A percentile compares a stretch with the other conserved stretches of the same genome.
Conservation (phyloP, 352 stramenopile species). For the Phytophthora pluvialis region DNA sequence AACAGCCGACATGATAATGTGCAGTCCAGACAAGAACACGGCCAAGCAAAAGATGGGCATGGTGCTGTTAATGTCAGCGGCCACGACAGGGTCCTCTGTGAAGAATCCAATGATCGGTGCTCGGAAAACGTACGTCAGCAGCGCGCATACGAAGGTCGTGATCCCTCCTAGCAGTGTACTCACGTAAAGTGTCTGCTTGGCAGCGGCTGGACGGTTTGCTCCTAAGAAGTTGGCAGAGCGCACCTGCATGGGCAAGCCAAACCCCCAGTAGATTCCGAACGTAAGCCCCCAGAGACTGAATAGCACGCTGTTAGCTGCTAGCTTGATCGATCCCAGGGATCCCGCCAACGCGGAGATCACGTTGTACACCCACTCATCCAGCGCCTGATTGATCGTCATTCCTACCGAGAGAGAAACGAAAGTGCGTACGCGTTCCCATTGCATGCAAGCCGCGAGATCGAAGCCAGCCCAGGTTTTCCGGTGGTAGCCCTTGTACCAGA, state of each 20-base stretch:
- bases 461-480: slow-evolving; percentile 78
- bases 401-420: slow-evolving; percentile 73
- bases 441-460: slow-evolving; percentile 61
- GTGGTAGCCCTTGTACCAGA: slow-evolving; percentile 86
- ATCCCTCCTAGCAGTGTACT: slow-evolving; percentile 69
- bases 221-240: slow-evolving; percentile 79
- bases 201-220: slow-evolving; percentile 63
- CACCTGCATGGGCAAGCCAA: slow-evolving; percentile 81
- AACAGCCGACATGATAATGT: slow-evolving; percentile 82
- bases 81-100: slow-evolving; percentile 67
- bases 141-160: slow-evolving; percentile 56
- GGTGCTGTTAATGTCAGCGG: slow-evolving; percentile 54
- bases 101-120: slow-evolving; percentile 67
- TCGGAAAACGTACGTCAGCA: slow-evolving; percentile 67
- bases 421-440: slow-evolving; percentile 65
- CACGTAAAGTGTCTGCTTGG: slow-evolving; percentile 67
- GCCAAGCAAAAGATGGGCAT: slow-evolving; percentile 79
- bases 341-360: slow-evolving; percentile 71
- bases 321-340: slow-evolving; percentile 60
- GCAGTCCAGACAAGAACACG: slow-evolving; percentile 76
- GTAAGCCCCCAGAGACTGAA: slow-evolving; percentile 86
- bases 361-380: slow-evolving; percentile 87
- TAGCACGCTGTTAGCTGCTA: slow-evolving; percentile 83
- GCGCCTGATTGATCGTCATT: slow-evolving; percentile 82
- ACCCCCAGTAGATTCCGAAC: slow-evolving; percentile 86